phyloP scores from a whole-genome alignment of 805 yeast genomes.

The Zygotorulaspora chibaensis region DNA sequence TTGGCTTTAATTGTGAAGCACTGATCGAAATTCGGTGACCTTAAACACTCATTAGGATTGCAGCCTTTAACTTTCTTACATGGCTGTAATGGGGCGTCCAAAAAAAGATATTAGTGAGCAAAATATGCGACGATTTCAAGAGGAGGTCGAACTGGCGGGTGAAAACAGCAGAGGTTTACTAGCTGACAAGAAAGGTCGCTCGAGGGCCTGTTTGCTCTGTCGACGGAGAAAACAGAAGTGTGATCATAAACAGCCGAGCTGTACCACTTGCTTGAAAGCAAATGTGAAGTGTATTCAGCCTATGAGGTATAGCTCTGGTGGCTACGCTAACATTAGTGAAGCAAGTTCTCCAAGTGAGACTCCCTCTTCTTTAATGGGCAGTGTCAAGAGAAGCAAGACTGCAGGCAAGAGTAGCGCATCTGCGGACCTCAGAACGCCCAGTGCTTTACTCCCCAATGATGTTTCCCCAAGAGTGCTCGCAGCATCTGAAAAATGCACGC shows the following conservation, averaged over 20 bases:
- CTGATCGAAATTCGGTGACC: too few relatives aligned
- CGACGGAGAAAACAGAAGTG: constrained; percentile 60
- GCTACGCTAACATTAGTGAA: neutral
- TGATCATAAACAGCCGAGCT: constrained; percentile 59
- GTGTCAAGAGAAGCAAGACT: neutral
- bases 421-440: neutral
- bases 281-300: constrained; percentile 62
- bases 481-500: neutral
- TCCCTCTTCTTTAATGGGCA: neutral
- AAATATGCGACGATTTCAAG: constrained; percentile 33
- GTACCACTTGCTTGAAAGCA: constrained; percentile 64
- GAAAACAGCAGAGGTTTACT: constrained; percentile 27
- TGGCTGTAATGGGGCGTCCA: constrained; percentile 35
- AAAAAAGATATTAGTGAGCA: constrained; percentile 34
- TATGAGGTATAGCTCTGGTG: constrained; percentile 44
- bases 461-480: neutral
- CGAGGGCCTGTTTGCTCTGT: constrained; percentile 53
- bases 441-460: neutral
- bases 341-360: neutral
- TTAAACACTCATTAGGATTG: neutral
- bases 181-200: constrained; percentile 49
- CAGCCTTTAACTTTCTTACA: neutral
- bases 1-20: too few relatives aligned
- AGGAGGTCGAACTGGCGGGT: constrained; percentile 35
- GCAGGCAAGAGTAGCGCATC: neutral